Evolutionary conservation across 257 asterid species (phyloP).

Genomic region (Forsythia suspensa): DNA sequence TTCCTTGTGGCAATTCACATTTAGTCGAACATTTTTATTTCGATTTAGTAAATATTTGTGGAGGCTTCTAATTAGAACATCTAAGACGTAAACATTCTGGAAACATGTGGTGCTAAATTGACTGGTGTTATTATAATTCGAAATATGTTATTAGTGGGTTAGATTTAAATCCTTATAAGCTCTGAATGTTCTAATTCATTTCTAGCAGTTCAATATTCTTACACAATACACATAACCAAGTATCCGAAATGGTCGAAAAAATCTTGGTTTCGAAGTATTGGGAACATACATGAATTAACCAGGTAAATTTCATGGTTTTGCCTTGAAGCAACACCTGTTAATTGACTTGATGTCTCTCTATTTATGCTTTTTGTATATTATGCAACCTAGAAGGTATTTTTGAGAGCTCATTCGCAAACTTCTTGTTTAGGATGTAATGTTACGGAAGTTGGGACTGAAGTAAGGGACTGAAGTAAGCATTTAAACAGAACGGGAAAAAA

Average conservation of each 20-base stretch:
- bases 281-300: too few relatives aligned
- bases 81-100: background rate
- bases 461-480: background rate
- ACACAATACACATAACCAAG: background rate
- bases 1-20: constrained; percentile 16
- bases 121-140: background rate
- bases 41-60: background rate
- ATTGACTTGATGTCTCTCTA: background rate
- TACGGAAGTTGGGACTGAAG: background rate
- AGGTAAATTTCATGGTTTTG: too few relatives aligned
- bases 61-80: background rate
- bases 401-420: background rate
- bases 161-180: background rate
- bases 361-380: constrained; percentile 8
- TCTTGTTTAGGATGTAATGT: background rate
- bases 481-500: background rate
- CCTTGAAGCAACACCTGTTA: too few relatives aligned
- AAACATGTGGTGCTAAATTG: background rate
- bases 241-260: background rate
- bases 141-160: background rate
- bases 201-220: background rate
- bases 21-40: background rate
- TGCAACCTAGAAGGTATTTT: background rate
- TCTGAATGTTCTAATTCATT: background rate
- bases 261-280: background rate